Base-by-base conservation (phyloP, 179 eudicot genomes). In the Silene coronaria region DNA sequence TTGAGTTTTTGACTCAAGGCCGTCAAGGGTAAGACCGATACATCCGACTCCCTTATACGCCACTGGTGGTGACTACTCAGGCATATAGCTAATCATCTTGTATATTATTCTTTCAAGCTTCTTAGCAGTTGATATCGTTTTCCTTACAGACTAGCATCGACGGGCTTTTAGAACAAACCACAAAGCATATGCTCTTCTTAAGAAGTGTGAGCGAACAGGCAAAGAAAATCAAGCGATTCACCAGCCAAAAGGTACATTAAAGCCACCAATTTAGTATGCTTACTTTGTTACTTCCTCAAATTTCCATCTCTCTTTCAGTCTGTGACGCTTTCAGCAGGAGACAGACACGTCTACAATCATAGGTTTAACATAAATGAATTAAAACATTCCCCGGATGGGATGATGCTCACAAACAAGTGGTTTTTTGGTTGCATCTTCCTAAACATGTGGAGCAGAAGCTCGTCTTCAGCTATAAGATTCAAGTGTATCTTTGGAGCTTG, bases 71-170 rank as follows among this genome's bases (percentile, higher is more conserved):
- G 46, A 38, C 46, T 38, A 9, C 5, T 38, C 8, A 38, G 46
- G 46, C 46, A 9, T 9, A 8, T 2, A 8, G 46, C 46, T 9
- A 38, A 38, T 38, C 12, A 38, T 38, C 2, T 32, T 5, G 2
- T 38, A 38, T 38, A 38, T 38, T 38, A 16, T 58, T 45, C 11
- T 11, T 9, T 6, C n/a, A 10, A 11, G 12, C 5, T n/a, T 5
- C 46, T 58, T 14, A 69, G 11, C 1, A 23, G 65, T 12, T 8
- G 21, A 23, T 23, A 22, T 51, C 8, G 45, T 34, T 78, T 70
- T 63, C 19, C 21, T 72, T 48, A 71, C 98, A 93, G 98, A 77
- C 91, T 86, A 93, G 98, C 93, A 91, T 91, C 72, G 97, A 91
- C 77, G 90, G 97, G 62, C 90, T 93, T n/a, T 86, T 93, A 38